Evolutionary conservation across 1,284 basidiomycete genomes (phyloP), one percentile per base, ranked within the genome.

Genomic region (Sporisorium sorghi): DNA sequence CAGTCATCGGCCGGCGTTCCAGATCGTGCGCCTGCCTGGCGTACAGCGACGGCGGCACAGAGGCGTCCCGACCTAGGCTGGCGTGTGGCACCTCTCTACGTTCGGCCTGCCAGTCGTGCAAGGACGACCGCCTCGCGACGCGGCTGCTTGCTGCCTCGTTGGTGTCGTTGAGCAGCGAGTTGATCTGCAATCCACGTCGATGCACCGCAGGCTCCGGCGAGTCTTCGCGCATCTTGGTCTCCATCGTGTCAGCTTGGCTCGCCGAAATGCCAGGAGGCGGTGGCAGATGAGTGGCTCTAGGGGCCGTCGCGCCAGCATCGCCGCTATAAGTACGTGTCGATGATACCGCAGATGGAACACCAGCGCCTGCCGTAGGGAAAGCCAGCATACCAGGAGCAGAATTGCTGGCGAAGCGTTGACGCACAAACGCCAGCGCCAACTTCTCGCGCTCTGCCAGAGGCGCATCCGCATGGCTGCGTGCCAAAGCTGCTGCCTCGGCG

Each of bases 401-500:
- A n/a, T 50, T 57, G 53, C 39, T 66, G 10, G 68, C 62, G 35
- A 70, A 61, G 33, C 66, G 59, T 23, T 69, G 63, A 10, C 75
- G 71, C 32, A 70, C 67, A 21, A 73, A 77, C 2, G 66, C 63
- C 21, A 66, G 23, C 11, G 78, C 78, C 3, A 63, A 57, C 24
- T 61, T 51, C 44, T 76, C 68, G 7, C 76, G 51, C 54, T 77
- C 75, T 10, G 57, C 71, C 14, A 73, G 63, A 2, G 80, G 62
- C 21, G 67, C 62, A 12, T 60, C 51, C 6, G 74, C 69, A 23
- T 83, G 77, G 24, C 59, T 55, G 23, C 78, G 73, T 8, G 78
- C 77, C 5, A 82, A 46, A 12, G 63, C 68, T 5, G 76, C 78
- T 11, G 80, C 79, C 24, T 83, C 80, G 21, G 76, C 73, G 64